Evolutionary conservation across 352 stramenopile genomes (phyloP), one percentile per base, ranked within the genome.

Genomic region (Peronospora belbahrii): DNA sequence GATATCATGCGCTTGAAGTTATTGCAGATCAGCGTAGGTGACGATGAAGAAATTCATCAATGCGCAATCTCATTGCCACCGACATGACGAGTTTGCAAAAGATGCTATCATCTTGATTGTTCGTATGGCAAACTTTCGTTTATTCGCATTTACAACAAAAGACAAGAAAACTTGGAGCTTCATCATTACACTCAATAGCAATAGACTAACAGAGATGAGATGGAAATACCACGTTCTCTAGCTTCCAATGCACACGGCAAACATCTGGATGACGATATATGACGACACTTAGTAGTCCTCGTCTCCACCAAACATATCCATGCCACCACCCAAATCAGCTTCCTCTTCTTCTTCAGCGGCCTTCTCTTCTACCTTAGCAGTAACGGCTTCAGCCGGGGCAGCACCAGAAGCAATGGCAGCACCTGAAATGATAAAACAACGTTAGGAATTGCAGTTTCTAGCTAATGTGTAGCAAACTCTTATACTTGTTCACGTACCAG

Each of bases 31-130:
- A 91, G 9, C 74, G 83, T 4, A 96, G 96, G 57, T 67, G 82
- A n/a, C 0, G 67, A 88, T 5, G 86, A 97, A 45, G 87, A 83
- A 5, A 80, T 55, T n/a, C n/a, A 94, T 97, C 19, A 70, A 71
- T 22, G 87, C 94, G 4, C 70, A 88, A 25, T 97, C 85, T 48
- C 92, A 97, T 67, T 96, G 83, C 82, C 0, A 87, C 91, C 5
- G 85, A 83, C n/a, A 88, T 94, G 17, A 48, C 6, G 4, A 46
- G 20, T 8, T 13, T 18, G 24, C 13, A 24, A 22, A 13, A 24
- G 27, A 15, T 31, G 31, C 3, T 28, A 28, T 33, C 24, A 52
- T 60, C 28, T 2, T 15, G 15, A 3, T 17, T 17, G 2, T 65
- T 65, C 74, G 67, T 76, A 55, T 47, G 50, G 48, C 42, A 66